Evolutionary conservation across 2,329 filamentous ascomycete genomes (phyloP).

Genomic region (Mariannaea sp.): DNA sequence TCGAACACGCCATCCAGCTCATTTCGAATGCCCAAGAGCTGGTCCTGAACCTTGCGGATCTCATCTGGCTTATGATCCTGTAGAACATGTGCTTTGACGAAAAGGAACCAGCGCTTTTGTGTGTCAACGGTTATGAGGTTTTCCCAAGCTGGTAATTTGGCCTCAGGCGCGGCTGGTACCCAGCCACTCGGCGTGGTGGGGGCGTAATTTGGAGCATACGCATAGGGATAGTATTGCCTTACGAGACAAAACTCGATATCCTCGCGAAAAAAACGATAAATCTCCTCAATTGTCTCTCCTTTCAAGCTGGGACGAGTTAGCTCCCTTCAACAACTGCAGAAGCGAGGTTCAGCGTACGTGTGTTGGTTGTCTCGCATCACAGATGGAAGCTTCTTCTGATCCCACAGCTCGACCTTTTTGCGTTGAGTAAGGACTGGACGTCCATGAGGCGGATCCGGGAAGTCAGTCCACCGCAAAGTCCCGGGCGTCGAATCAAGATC

Average conservation of each 20-base stretch:
- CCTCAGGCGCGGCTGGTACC: conserved; percentile 23
- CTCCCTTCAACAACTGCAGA: fast-evolving
- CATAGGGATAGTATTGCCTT: conserved; percentile 51
- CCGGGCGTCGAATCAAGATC: conserved; percentile 52
- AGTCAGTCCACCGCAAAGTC: conserved; percentile 62
- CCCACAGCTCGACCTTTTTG: conserved; percentile 61
- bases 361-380: conserved; percentile 59
- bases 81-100: conserved; percentile 57
- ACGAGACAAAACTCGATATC: conserved; percentile 59
- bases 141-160: conserved; percentile 52
- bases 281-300: conserved; percentile 58
- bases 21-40: conserved; percentile 51
- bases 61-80: conserved; percentile 64
- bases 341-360: conserved; percentile 45
- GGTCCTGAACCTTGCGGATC: conserved; percentile 59
- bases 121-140: conserved; percentile 54
- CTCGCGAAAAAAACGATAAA: conserved; percentile 58
- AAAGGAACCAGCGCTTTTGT: conserved; percentile 59
- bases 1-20: conserved; percentile 59
- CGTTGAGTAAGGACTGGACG: conserved; percentile 55
- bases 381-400: conserved; percentile 53
- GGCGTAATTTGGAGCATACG: conserved; percentile 37
- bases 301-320: conserved; percentile 49
- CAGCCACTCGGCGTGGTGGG: conserved; percentile 38
- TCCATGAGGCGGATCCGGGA: conserved; percentile 60